phyloP scores from a whole-genome alignment of 768 basidiomycete genomes.

The Podaxis sp. region DNA sequence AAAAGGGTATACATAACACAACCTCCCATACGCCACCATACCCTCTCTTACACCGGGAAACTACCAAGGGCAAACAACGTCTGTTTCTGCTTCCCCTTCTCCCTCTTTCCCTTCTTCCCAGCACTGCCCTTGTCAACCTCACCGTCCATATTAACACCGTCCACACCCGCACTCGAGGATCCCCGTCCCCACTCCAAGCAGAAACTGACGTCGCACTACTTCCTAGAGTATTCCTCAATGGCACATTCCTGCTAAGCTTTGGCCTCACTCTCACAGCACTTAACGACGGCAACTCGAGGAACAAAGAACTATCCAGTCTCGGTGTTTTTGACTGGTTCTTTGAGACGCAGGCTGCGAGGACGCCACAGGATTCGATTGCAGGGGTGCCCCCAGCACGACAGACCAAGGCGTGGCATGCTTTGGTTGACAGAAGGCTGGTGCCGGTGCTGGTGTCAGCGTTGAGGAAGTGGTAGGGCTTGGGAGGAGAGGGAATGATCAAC shows the following conservation, averaged over 20 bases:
- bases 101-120: slow-evolving; percentile 35
- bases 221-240: slow-evolving; percentile 67
- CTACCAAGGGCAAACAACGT: slow-evolving; percentile 69
- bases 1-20: neutral
- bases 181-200: slow-evolving; percentile 29
- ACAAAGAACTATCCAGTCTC: slow-evolving; percentile 52
- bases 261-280: slow-evolving; percentile 39
- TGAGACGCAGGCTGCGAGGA: slow-evolving; percentile 14
- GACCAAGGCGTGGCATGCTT: slow-evolving; percentile 67
- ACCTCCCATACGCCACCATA: too few species aligned
- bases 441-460: slow-evolving; percentile 18
- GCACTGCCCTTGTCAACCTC: slow-evolving; percentile 16
- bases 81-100: slow-evolving; percentile 81
- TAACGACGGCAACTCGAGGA: slow-evolving; percentile 67
- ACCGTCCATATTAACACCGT: slow-evolving; percentile 52
- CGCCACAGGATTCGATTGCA: slow-evolving; percentile 12
- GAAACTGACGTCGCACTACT: slow-evolving; percentile 34
- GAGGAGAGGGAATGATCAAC: slow-evolving; percentile 38
- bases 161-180: slow-evolving; percentile 1
- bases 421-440: slow-evolving; percentile 40
- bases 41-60: slow-evolving; percentile 31
- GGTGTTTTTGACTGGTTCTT: slow-evolving; percentile 34
- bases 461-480: slow-evolving; percentile 19
- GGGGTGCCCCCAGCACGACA: slow-evolving; percentile 28
- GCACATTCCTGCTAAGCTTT: slow-evolving; percentile 61